Evolutionary conservation across 257 asterid species (phyloP).

Genomic region (Capsicum chinense): DNA sequence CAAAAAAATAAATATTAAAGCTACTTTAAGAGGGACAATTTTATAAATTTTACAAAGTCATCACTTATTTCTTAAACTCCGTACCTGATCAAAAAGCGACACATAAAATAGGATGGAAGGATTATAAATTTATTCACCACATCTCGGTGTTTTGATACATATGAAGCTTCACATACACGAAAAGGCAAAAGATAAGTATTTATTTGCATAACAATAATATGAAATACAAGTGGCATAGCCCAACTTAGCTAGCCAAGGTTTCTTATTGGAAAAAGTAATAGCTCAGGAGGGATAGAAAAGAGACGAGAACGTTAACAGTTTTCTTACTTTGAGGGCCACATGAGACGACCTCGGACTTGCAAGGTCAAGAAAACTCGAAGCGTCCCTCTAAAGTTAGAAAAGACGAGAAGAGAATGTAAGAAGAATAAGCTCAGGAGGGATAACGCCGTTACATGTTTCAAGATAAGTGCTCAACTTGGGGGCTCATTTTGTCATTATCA

Average conservation of each 20-base stretch:
- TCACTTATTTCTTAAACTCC: no score
- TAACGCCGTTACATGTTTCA: background rate
- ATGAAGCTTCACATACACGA: background rate
- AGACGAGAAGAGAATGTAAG: background rate
- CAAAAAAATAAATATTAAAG: no score
- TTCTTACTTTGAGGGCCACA: background rate
- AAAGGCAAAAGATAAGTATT: background rate
- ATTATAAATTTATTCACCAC: background rate
- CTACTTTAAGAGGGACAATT: no score
- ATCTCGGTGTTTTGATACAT: background rate
- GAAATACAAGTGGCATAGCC: slow-evolving; percentile 5
- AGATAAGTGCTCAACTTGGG: background rate
- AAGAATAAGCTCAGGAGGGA: slow-evolving; percentile 28
- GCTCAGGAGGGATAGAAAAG: slow-evolving; percentile 26
- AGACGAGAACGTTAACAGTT: background rate
- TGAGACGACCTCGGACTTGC: slow-evolving; percentile 16
- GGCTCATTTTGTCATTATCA: background rate
- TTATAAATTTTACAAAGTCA: no score
- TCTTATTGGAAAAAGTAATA: background rate
- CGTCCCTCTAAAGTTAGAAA: background rate
- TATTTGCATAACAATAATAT: background rate
- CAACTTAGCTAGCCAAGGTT: background rate
- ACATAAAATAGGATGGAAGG: no score
- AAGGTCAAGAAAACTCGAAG: slow-evolving; percentile 28
- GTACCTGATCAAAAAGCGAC: no score